A percentile compares a stretch with the other conserved stretches of the same genome.
phyloP scores from a whole-genome alignment of 352 stramenopile species.

The Phytophthora syringae region DNA sequence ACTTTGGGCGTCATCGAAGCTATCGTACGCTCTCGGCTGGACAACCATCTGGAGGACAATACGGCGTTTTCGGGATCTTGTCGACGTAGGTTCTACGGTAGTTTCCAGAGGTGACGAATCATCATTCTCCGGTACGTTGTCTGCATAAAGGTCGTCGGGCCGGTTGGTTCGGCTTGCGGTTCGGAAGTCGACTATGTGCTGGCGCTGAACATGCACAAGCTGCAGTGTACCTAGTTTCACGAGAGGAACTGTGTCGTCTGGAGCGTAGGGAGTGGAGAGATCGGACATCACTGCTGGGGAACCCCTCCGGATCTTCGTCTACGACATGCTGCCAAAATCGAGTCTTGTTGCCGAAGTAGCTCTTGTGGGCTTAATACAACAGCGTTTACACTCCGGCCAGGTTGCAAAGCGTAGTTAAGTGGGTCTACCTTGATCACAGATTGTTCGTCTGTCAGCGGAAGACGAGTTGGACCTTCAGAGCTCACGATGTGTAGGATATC shows the following conservation, averaged over 20 bases:
- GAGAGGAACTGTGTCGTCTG: not conserved
- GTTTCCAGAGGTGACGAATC: too few species aligned
- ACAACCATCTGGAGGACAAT: too few species aligned
- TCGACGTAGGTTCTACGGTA: too few species aligned
- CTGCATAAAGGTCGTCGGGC: not conserved
- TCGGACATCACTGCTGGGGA: not conserved
- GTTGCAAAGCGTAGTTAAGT: constrained; percentile 10
- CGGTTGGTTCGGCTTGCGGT: not conserved
- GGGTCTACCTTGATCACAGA: constrained; percentile 20
- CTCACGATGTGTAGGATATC: constrained; percentile 3
- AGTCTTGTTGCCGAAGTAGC: constrained; percentile 14
- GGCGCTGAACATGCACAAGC: constrained; percentile 1
- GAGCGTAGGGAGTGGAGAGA: not conserved
- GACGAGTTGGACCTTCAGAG: not conserved
- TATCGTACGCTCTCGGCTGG: too few species aligned
- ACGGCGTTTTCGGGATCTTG: too few species aligned
- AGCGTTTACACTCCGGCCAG: not conserved
- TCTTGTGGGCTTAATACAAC: constrained; percentile 8
- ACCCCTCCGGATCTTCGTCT: not conserved
- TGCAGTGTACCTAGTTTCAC: constrained; percentile 2
- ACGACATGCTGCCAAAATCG: not conserved
- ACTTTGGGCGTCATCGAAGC: too few species aligned
- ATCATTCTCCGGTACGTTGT: too few species aligned
- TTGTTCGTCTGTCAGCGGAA: not conserved
- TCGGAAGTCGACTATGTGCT: constrained; percentile 10